phyloP scores from a whole-genome alignment of 441 rosid genomes.

The Daphne laureola region DNA sequence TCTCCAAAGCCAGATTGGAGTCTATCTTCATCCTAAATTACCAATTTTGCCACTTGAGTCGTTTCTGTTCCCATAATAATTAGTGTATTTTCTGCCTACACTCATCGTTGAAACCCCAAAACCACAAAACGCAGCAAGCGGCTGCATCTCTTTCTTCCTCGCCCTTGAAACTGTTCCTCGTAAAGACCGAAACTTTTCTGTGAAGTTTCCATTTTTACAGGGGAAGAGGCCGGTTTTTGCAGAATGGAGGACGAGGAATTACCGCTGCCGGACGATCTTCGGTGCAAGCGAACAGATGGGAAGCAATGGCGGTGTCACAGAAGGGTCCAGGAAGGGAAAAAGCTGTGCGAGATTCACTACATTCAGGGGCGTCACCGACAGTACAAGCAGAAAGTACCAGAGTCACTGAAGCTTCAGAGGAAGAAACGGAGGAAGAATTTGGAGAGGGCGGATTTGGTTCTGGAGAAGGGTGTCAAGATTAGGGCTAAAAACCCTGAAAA shows the following conservation, averaged over 20 bases:
- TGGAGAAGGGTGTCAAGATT: constrained; percentile 25
- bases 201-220: constrained; percentile 17
- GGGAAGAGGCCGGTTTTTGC: constrained; percentile 8
- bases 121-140: background rate
- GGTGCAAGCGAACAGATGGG: constrained; percentile 90
- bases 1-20: constrained; percentile 34
- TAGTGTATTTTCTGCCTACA: constrained; percentile 1
- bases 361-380: constrained; percentile 57
- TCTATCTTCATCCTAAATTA: constrained; percentile 31
- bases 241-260: constrained; percentile 49
- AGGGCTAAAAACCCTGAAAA: constrained; percentile 43
- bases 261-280: constrained; percentile 60
- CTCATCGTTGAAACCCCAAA: constrained; percentile 10
- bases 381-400: constrained; percentile 51
- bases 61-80: constrained; percentile 4
- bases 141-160: background rate
- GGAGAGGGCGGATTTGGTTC: background rate
- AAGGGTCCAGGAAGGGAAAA: constrained; percentile 63
- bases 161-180: constrained; percentile 8
- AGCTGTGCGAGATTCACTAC: constrained; percentile 77
- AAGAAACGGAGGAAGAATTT: constrained; percentile 24
- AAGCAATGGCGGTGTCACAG: constrained; percentile 87
- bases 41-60: constrained; percentile 26
- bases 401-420: constrained; percentile 51
- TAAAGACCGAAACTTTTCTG: constrained; percentile 12